Base-by-base conservation (phyloP, 345 rosid genomes). In the Populus simonii region DNA sequence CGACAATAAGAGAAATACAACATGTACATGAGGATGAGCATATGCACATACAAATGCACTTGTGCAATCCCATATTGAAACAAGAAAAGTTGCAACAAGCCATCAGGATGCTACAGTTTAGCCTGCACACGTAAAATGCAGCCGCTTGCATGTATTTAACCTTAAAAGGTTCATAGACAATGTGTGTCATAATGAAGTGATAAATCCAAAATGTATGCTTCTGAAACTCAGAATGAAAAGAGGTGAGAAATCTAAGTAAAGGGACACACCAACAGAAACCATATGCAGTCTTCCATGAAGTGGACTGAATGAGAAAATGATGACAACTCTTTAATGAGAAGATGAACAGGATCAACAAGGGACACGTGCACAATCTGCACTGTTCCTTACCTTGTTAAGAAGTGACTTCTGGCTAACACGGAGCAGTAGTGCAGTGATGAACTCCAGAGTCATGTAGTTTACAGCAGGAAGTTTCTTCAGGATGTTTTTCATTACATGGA, bases 391-490 rank as follows among this genome's bases (percentile, higher is more conserved):
- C 90, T 95, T 93, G 89, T 93, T 95, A 76, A 95, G 86, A 76
- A 79, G 86, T 31, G 97, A 89, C 82, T 93, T 95, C 85, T 93
- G 88, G 87, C 96, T 92, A 76, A 93, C 92, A 59, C 87, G 92
- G 75, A 92, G 96, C 76, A 95, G 66, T 25, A 93, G 74, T 18
- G 99, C 96, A 51, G 99, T 93, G 65, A 92, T 63, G 70, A 88
- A 88, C 90, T 95, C 99, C 80, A 95, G 76, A 51, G 98, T 93
- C 89, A 91, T 91, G 86, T 89, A 95, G 81, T 93, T 95, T 63
- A 88, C 94, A 76, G 36, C 90, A 23, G 99, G 92, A 79, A 95
- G 98, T 85, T 87, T 92, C 83, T 92, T 94, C 70, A 95, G 86
- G 33, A 86, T 80, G 79, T 90, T 91, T 85, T 90, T 90, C 90